Percentiles rank a stretch among this genome's conserved stretches.
These are phyloP conservation scores for Cardiospermum halicacabum DNA, from an alignment of 345 rosid species.

Conservation along the genomic window DNA sequence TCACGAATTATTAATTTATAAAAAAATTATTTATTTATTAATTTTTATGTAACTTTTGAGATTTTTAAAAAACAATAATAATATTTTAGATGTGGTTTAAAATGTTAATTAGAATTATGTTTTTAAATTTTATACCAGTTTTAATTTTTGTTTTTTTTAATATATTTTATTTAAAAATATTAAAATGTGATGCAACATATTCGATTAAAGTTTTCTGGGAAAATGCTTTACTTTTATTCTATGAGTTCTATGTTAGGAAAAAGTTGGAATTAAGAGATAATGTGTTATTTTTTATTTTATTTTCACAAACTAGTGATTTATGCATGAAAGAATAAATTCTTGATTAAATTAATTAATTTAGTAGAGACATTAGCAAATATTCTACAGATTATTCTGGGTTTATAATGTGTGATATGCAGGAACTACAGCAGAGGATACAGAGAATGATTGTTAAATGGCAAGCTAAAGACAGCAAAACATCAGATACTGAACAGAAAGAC, in stretches of 20 bases:
- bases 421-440: slow-evolving; percentile 53
- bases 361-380: background rate
- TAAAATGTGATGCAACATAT: background rate
- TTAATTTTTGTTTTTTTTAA: too few species aligned
- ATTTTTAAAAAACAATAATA: too few species aligned
- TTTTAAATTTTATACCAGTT: too few species aligned
- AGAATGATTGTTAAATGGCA: slow-evolving; percentile 40
- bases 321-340: background rate
- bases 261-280: background rate
- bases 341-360: background rate
- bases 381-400: background rate
- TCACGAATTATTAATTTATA: too few species aligned
- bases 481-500: slow-evolving; percentile 37
- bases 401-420: slow-evolving; percentile 48
- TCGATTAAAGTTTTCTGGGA: background rate
- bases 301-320: background rate
- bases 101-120: too few species aligned
- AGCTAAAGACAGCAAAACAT: slow-evolving; percentile 33
- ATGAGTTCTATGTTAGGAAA: background rate
- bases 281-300: background rate
- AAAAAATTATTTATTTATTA: too few species aligned
- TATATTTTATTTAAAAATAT: background rate
- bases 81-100: too few species aligned
- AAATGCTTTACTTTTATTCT: background rate
- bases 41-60: too few species aligned